These are phyloP conservation scores for Clarireedia hainanense DNA, from an alignment of 2,329 filamentous ascomycete species.

Conservation along the genomic window DNA sequence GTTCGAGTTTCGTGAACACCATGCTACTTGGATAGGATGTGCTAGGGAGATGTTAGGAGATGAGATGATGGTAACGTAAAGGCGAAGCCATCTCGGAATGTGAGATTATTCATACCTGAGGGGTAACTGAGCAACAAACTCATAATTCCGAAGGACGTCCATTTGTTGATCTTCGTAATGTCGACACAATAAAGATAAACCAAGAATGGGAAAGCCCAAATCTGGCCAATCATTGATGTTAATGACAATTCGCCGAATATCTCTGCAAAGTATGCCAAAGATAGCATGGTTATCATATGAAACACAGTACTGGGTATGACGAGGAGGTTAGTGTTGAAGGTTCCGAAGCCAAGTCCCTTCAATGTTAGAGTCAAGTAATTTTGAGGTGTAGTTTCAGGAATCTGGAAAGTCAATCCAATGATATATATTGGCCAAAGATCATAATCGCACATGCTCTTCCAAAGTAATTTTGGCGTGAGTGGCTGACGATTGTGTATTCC, in stretches of 20 bases:
- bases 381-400: slow-evolving; percentile 39
- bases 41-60: slow-evolving; percentile 19
- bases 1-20: slow-evolving; percentile 50
- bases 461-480: slow-evolving; percentile 37
- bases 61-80: not conserved
- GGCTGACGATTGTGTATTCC: slow-evolving; percentile 44
- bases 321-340: slow-evolving; percentile 55
- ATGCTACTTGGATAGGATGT: slow-evolving; percentile 41
- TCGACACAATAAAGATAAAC: slow-evolving; percentile 35
- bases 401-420: slow-evolving; percentile 39
- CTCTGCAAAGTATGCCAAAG: slow-evolving; percentile 33
- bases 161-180: slow-evolving; percentile 32
- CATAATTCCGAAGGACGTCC: slow-evolving; percentile 36
- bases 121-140: slow-evolving; percentile 35
- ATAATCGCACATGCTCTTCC: slow-evolving; percentile 41
- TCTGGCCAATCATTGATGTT: slow-evolving; percentile 39
- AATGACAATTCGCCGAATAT: slow-evolving; percentile 43
- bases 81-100: not conserved
- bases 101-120: slow-evolving; percentile 27
- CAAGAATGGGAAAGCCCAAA: slow-evolving; percentile 55
- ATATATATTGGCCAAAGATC: slow-evolving; percentile 46
- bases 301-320: slow-evolving; percentile 48
- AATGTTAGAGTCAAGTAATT: slow-evolving; percentile 54
- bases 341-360: slow-evolving; percentile 48
- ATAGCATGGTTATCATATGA: slow-evolving; percentile 36